Evolutionary conservation across 495 filamentous ascomycete genomes (phyloP).

Genomic region (Penicillium paradoxum): DNA sequence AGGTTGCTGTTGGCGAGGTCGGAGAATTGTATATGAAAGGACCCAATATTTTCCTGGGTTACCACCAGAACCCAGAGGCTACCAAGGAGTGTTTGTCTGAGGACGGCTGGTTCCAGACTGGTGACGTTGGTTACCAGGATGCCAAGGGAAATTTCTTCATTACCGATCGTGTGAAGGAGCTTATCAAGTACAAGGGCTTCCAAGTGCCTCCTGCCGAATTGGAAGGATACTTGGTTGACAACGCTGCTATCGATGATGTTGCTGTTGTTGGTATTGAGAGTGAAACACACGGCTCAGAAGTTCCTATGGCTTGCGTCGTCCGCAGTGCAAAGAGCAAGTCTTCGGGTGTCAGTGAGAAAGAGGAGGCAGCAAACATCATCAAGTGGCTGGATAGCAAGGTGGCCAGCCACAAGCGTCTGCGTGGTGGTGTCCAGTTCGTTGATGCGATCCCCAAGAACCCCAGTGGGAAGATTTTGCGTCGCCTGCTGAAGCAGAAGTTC

Average conservation of each 20-base stretch:
- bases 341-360: constrained; percentile 45
- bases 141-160: constrained; percentile 61
- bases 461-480: constrained; percentile 83
- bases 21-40: constrained; percentile 63
- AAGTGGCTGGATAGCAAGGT: constrained; percentile 61
- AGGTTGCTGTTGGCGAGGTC: constrained; percentile 53
- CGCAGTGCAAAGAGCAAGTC: constrained; percentile 46
- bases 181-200: constrained; percentile 88
- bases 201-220: constrained; percentile 86
- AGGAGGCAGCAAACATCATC: constrained; percentile 57
- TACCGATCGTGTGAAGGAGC: constrained; percentile 83
- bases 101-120: constrained; percentile 61
- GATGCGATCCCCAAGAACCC: constrained; percentile 80
- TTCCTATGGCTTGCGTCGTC: constrained; percentile 80
- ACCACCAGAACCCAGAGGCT: constrained; percentile 66
- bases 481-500: constrained; percentile 56
- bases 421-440: constrained; percentile 78
- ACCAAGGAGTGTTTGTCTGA: constrained; percentile 58
- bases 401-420: constrained; percentile 68
- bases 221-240: constrained; percentile 69
- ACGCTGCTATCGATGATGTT: constrained; percentile 71
- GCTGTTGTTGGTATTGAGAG: constrained; percentile 81
- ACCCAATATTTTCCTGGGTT: constrained; percentile 68
- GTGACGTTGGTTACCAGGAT: constrained; percentile 61
- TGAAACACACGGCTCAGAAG: constrained; percentile 65